phyloP scores from a whole-genome alignment of 2,329 filamentous ascomycete species.

The Stachybotrys echinatus region DNA sequence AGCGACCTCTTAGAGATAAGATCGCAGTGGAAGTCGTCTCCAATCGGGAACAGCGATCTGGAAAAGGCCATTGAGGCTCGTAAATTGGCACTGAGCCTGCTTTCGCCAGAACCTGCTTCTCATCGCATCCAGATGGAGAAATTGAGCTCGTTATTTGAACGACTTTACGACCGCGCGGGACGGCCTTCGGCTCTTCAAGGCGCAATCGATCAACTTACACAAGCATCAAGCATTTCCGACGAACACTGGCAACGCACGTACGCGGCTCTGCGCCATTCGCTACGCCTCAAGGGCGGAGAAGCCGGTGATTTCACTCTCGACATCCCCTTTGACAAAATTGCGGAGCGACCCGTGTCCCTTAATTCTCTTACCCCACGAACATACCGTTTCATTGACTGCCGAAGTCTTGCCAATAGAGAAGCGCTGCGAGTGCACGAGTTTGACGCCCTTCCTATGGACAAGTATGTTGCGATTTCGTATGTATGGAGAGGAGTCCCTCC shows the following conservation, averaged over 20 bases:
- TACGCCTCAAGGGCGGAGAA: neutral
- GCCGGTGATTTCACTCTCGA: neutral
- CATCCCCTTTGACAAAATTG: neutral
- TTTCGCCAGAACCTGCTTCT: neutral
- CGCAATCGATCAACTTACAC: neutral
- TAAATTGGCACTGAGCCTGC: neutral
- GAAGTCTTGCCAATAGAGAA: neutral
- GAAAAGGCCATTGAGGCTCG: neutral
- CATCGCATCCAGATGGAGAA: neutral
- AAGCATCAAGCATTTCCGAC: neutral
- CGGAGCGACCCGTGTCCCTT: neutral
- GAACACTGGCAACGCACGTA: neutral
- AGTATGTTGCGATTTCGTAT: constrained; percentile 8
- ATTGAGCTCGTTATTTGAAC: neutral
- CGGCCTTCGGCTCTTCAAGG: neutral
- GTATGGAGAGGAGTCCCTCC: constrained; percentile 7
- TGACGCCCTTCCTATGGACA: neutral
- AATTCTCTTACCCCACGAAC: neutral
- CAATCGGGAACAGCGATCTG: neutral
- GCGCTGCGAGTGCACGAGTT: constrained; percentile 4
- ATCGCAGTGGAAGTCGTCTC: neutral
- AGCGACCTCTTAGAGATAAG: neutral
- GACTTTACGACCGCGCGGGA: neutral
- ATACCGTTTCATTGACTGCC: constrained; percentile 5
- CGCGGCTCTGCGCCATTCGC: neutral